Conservation (phyloP, 2,329 filamentous ascomycete species). For the Fusarium tricinctum region DNA sequence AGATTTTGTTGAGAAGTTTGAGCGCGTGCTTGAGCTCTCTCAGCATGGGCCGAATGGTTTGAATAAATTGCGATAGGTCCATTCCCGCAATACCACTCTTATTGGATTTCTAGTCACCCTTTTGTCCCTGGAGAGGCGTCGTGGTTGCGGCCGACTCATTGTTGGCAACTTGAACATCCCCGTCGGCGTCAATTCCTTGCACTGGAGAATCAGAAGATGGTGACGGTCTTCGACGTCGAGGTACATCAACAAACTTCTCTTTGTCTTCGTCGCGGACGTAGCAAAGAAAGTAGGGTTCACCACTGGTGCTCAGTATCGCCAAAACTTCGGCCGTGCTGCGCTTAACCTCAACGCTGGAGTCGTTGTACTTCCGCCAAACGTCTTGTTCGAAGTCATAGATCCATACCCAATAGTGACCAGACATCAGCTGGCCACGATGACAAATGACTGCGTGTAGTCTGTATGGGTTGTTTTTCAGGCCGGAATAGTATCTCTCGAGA, state of each 20-base stretch:
- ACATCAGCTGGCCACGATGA: constrained; percentile 79
- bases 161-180: constrained; percentile 40
- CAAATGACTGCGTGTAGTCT: constrained; percentile 93
- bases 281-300: constrained; percentile 86
- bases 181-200: constrained; percentile 44
- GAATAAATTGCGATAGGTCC: background rate
- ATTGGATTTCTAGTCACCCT: constrained; percentile 39
- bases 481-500: constrained; percentile 55
- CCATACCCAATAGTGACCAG: constrained; percentile 97
- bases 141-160: constrained; percentile 13
- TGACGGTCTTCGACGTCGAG: constrained; percentile 54
- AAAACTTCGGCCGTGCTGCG: constrained; percentile 78
- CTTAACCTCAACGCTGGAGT: constrained; percentile 80
- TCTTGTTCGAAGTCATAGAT: constrained; percentile 88
- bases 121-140: constrained; percentile 12
- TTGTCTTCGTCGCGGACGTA: constrained; percentile 81
- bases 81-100: background rate
- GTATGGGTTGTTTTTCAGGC: constrained; percentile 78
- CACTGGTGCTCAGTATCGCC: constrained; percentile 73
- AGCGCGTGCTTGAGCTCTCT: no score
- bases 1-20: no score
- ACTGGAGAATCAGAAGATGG: constrained; percentile 21
- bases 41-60: no score
- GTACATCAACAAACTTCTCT: constrained; percentile 65
- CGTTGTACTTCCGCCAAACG: constrained; percentile 95